Evolutionary conservation across 495 filamentous ascomycete genomes (phyloP).

Genomic region (Penicillium riverlandense): DNA sequence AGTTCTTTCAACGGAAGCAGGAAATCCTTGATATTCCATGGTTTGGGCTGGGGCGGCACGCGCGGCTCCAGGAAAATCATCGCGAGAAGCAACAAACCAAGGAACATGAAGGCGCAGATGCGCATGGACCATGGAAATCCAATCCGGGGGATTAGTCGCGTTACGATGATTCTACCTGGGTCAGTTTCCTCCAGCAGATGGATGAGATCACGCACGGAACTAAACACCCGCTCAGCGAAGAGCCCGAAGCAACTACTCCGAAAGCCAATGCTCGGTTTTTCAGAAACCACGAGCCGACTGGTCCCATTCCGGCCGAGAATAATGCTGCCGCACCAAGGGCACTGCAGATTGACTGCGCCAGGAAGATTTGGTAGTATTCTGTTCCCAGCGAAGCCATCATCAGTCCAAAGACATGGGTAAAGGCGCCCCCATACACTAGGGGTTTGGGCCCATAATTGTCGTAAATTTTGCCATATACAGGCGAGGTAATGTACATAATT

Average conservation of each 20-base stretch:
- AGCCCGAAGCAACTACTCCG: slow-evolving; percentile 44
- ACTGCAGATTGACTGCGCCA: slow-evolving; percentile 36
- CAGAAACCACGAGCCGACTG: slow-evolving; percentile 44
- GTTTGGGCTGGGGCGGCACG: slow-evolving; percentile 8
- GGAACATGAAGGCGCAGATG: slow-evolving; percentile 30
- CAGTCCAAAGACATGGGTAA: slow-evolving; percentile 60
- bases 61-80: slow-evolving; percentile 26
- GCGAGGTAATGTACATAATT: not conserved
- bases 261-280: slow-evolving; percentile 44
- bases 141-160: slow-evolving; percentile 24
- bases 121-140: slow-evolving; percentile 39
- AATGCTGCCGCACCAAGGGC: slow-evolving; percentile 19
- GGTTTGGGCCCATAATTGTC: slow-evolving; percentile 65
- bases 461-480: slow-evolving; percentile 24
- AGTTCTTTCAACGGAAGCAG: slow-evolving; percentile 48
- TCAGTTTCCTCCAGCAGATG: too few relatives aligned
- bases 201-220: slow-evolving; percentile 16
- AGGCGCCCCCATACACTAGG: slow-evolving; percentile 53
- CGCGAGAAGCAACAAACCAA: slow-evolving; percentile 22
- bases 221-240: slow-evolving; percentile 47
- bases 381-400: slow-evolving; percentile 49
- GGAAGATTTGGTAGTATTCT: slow-evolving; percentile 39
- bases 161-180: slow-evolving; percentile 17
- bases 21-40: slow-evolving; percentile 44
- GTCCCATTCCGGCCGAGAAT: slow-evolving; percentile 22